phyloP scores from a whole-genome alignment of 2,329 filamentous ascomycete species.

The Fusarium torreyae region DNA sequence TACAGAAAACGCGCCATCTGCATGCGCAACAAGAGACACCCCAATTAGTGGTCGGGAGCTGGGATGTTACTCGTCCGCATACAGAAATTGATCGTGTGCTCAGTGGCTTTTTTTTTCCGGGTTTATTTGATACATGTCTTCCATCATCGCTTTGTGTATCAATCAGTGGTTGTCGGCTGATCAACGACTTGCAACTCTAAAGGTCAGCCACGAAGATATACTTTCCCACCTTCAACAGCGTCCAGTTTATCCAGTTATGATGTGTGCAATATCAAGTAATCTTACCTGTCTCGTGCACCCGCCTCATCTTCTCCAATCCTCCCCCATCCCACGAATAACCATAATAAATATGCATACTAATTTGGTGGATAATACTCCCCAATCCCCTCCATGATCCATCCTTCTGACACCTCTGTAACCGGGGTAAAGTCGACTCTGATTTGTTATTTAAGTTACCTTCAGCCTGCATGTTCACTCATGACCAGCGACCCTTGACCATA shows the following conservation, averaged over 20 bases:
- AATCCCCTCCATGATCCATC: constrained; percentile 26
- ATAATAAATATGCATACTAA: constrained; percentile 45
- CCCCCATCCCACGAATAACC: constrained; percentile 36
- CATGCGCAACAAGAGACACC: not conserved
- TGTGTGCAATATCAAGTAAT: not conserved
- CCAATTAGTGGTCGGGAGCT: not conserved
- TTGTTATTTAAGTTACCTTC: constrained; percentile 4
- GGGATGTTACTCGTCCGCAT: constrained; percentile 13
- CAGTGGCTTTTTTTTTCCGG: not conserved
- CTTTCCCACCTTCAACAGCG: not conserved
- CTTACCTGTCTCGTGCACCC: not conserved
- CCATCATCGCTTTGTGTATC: not conserved
- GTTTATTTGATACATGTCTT: not conserved
- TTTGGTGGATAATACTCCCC: constrained; percentile 23
- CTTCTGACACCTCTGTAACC: constrained; percentile 1
- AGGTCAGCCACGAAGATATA: not conserved
- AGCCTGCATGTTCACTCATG: not conserved
- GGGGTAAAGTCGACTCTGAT: constrained; percentile 14
- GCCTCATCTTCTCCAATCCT: constrained; percentile 4
- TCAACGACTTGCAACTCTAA: not conserved
- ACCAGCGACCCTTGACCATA: not conserved
- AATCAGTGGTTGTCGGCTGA: not conserved
- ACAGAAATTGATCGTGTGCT: constrained; percentile 18
- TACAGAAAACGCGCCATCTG: constrained; percentile 7
- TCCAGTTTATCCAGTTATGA: not conserved